Evolutionary conservation across 139 green algal species (phyloP), one percentile per base, ranked within the genome.

Genomic region (Yamagishiella unicocca): DNA sequence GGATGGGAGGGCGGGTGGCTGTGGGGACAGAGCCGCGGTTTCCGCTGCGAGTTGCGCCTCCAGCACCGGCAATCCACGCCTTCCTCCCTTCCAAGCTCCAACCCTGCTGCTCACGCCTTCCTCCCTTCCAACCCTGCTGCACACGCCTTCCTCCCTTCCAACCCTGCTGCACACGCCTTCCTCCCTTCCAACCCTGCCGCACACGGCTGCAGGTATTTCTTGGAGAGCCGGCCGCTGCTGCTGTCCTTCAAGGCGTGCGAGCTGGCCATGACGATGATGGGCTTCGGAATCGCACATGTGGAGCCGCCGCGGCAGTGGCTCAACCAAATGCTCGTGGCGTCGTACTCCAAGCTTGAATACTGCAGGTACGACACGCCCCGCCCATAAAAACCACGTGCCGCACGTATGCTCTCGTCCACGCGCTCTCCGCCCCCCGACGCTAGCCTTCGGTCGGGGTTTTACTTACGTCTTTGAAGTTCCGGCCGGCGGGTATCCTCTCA

Each of bases 221-320:
- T 90, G 50, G 86, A 90, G 77, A 78, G 66, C 31, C 67, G 86
- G 10, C 77, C 77, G 21, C 66, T 66, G 64, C 66, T 90, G 46
- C 35, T 90, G 29, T 35, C 50, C 24, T 90, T 90, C 66, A 71
- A 73, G 55, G 29, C 67, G 14, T 31, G 6, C 10, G 77, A 90
- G 77, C 77, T 90, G 17, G 50, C 66, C 4, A 58, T 75, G 77
- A 27, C 70, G 38, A 2, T 45, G 8, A 46, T 72, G 29, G 86
- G 50, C 29, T 85, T 87, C 22, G 86, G 77, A n/a, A 68, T 87
- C 14, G 19, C 22, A 21, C 35, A 54, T 46, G 29, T 70, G 8
- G 35, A 38, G 38, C 86, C 86, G n/a, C 86, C 86, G 33, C 62
- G 86, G 17, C 86, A 90, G 77, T 90, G 86, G 86, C 25, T 86